Evolutionary conservation across 1,284 basidiomycete species (phyloP), one percentile per base, ranked within the genome.

Genomic region (Uromyces viciae-fabae): DNA sequence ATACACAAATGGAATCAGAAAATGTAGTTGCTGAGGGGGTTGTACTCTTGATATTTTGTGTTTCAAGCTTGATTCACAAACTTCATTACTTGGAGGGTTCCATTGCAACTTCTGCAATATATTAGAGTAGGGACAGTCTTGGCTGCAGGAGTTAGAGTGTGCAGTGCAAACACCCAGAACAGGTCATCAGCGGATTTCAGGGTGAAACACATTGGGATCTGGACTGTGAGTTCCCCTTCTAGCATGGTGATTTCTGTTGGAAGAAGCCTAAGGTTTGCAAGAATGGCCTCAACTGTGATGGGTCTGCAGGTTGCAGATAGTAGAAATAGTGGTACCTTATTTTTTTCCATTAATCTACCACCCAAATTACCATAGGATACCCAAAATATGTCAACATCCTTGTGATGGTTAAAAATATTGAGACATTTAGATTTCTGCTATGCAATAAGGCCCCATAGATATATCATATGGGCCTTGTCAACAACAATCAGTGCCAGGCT

Each of bases 271-370:
- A 73, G 46, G 49, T 54, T 73, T 49, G 17, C 22, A 15, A 54
- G 28, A 22, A 73, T 73, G 7, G 17, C 2, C 2, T 52, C 1
- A n/a, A 73, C 71, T 11, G 71, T 46, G n/a, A 52, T 56, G 1
- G 71, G 71, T 36, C 71, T 42, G 36, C 71, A 73, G 19, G 46
- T 73, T 14, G 71, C 71, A 22, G 71, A 73, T 38, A 73, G 52
- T n/a, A 73, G 38, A 2, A 73, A 25, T 2, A 73, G 17, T 8
- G 46, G 71, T 11, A 73, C 28, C 3, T 64, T 64, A 33, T 73
- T 73, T 31, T 33, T 73, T 14, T 42, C 46, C 36, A 56, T 73
- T 31, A 73, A 19, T 19, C 60, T 31, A 28, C 4, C 28, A 3
- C 22, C 60, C n/a, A 73, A 9, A 33, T 31, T 31, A 9, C 71